phyloP scores from a whole-genome alignment of 2,329 filamentous ascomycete genomes.

The Ciborinia camelliae region DNA sequence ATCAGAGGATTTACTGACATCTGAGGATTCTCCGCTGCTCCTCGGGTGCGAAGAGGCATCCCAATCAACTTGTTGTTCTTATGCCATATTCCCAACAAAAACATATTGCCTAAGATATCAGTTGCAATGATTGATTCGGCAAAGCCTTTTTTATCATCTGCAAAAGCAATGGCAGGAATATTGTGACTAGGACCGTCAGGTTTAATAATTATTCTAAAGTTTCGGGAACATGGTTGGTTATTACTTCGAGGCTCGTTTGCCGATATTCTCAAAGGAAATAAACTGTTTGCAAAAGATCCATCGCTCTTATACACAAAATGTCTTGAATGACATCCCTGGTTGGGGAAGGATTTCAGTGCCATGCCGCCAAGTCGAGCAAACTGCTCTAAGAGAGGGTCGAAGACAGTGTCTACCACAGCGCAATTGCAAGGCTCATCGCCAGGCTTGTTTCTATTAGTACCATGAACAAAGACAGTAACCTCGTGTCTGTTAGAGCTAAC shows the following conservation, averaged over 20 bases:
- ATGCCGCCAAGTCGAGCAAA: not conserved
- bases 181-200: constrained; percentile 25
- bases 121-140: constrained; percentile 30
- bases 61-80: not conserved
- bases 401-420: not conserved
- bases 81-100: constrained; percentile 8
- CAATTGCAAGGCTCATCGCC: not conserved
- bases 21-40: not conserved
- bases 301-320: not conserved
- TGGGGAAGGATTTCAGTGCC: not conserved
- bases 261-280: not conserved
- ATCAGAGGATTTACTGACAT: not conserved
- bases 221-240: constrained; percentile 10
- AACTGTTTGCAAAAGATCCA: not conserved
- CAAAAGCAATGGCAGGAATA: constrained; percentile 35
- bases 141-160: constrained; percentile 24
- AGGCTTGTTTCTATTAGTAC: not conserved
- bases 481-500: constrained; percentile 70
- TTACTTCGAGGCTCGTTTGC: too few species aligned
- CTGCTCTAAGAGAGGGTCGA: not conserved
- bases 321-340: not conserved
- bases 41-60: not conserved
- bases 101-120: constrained; percentile 31
- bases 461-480: constrained; percentile 49
- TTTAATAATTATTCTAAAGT: constrained; percentile 21